Conservation (phyloP, 1,284 basidiomycete species). For the Cryptococcus sp. region DNA sequence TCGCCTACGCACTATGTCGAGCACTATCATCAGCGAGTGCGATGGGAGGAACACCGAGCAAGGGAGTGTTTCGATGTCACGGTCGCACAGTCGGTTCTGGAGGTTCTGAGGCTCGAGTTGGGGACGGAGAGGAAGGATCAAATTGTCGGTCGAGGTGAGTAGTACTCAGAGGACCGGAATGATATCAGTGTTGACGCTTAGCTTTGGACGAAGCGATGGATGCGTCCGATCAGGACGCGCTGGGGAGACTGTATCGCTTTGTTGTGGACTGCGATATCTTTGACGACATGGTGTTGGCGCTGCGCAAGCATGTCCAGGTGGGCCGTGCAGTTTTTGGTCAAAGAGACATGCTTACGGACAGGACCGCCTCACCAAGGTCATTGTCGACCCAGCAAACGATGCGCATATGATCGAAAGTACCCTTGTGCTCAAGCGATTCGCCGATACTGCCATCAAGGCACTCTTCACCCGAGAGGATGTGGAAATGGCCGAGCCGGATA, state of each 20-base stretch:
- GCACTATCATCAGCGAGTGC: constrained; percentile 29
- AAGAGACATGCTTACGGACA: constrained; percentile 31
- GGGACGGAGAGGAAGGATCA: constrained; percentile 16
- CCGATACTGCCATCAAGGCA: constrained; percentile 53
- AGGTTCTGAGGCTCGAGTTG: constrained; percentile 14
- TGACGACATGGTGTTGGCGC: constrained; percentile 57
- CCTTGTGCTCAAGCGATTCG: constrained; percentile 63
- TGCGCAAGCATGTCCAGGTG: constrained; percentile 54
- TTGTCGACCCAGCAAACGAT: constrained; percentile 55
- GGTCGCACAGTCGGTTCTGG: constrained; percentile 15
- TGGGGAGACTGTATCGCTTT: constrained; percentile 60
- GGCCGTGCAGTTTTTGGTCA: neutral
- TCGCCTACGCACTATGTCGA: constrained; percentile 27
- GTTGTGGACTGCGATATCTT: constrained; percentile 59
- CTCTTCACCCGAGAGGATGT: constrained; percentile 45
- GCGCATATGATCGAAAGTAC: constrained; percentile 68
- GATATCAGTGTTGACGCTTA: constrained; percentile 29
- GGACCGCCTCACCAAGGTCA: constrained; percentile 40
- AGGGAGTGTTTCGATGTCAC: constrained; percentile 11
- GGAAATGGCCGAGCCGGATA: neutral
- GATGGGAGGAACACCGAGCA: constrained; percentile 27
- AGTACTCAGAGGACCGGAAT: constrained; percentile 50
- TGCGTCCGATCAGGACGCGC: constrained; percentile 49
- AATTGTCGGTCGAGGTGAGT: constrained; percentile 25
- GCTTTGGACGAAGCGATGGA: constrained; percentile 60